Conservation (phyloP, 2,329 filamentous ascomycete genomes). For the Cryphonectria carpinicola region DNA sequence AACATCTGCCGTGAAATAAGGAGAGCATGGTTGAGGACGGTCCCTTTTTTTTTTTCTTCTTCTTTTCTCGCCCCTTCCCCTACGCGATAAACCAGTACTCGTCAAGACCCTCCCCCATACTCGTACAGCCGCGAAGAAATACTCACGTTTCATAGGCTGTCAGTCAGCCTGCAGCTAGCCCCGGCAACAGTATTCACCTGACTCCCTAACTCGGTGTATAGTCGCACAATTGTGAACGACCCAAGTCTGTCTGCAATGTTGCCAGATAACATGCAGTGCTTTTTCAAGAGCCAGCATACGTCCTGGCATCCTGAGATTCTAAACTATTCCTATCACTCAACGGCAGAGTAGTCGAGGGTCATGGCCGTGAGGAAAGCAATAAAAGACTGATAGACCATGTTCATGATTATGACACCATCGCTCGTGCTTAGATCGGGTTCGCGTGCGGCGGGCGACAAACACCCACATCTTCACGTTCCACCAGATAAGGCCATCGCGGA, state of each 20-base stretch:
- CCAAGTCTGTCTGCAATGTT: not conserved
- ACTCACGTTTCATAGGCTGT: not conserved
- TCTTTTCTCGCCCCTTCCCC: too few species aligned
- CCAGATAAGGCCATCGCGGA: not conserved
- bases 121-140: not conserved
- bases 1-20: not conserved
- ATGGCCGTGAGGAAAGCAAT: not conserved
- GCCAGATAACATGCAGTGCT: not conserved
- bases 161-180: not conserved
- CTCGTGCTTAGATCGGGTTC: not conserved
- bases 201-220: not conserved
- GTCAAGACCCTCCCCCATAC: not conserved
- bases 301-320: not conserved
- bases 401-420: slow-evolving; percentile 3
- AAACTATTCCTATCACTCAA: not conserved
- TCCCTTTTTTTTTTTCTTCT: not conserved
- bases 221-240: not conserved
- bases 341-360: not conserved
- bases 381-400: not conserved
- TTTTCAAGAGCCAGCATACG: not conserved
- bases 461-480: not conserved
- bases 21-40: not conserved
- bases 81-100: not conserved
- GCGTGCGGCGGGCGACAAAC: not conserved
- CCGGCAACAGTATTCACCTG: not conserved